phyloP scores from a whole-genome alignment of 1,139 yeast genomes.

The Scheffersomyces insectosa region DNA sequence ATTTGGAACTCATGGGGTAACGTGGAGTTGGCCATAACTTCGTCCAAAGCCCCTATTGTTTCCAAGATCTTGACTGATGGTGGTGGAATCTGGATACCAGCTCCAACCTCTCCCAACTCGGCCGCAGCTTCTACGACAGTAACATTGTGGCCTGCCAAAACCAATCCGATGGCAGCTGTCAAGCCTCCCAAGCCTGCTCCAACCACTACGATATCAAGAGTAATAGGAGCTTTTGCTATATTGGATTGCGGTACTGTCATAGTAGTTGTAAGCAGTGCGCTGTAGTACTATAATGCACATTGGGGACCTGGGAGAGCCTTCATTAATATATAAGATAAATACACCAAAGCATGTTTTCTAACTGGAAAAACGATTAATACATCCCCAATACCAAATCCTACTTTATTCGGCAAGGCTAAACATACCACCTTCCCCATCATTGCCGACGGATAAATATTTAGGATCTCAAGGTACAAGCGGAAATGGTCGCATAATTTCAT shows the following conservation, averaged over 20 bases:
- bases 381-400: too few relatives aligned
- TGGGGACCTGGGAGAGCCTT: too few relatives aligned
- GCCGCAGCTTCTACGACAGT: conserved; percentile 31
- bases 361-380: too few relatives aligned
- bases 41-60: conserved; percentile 23
- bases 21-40: conserved; percentile 19
- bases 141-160: conserved; percentile 33
- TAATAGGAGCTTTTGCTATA: not conserved
- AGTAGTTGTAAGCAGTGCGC: not conserved
- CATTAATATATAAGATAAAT: too few relatives aligned
- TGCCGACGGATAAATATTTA: not conserved
- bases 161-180: conserved; percentile 33
- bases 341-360: too few relatives aligned
- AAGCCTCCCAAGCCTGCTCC: conserved; percentile 45
- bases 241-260: not conserved
- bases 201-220: conserved; percentile 18
- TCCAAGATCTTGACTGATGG: conserved; percentile 25
- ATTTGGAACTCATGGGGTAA: conserved; percentile 24
- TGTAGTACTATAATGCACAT: not conserved
- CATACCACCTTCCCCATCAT: not conserved
- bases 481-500: too few relatives aligned
- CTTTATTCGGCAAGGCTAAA: too few relatives aligned
- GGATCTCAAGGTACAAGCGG: too few relatives aligned
- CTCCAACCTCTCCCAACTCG: conserved; percentile 40
- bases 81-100: conserved; percentile 41